Percentiles rank a stretch among this genome's conserved stretches.
phyloP scores from a whole-genome alignment of 768 basidiomycete genomes.

The Lactarius pseudohatsudake region DNA sequence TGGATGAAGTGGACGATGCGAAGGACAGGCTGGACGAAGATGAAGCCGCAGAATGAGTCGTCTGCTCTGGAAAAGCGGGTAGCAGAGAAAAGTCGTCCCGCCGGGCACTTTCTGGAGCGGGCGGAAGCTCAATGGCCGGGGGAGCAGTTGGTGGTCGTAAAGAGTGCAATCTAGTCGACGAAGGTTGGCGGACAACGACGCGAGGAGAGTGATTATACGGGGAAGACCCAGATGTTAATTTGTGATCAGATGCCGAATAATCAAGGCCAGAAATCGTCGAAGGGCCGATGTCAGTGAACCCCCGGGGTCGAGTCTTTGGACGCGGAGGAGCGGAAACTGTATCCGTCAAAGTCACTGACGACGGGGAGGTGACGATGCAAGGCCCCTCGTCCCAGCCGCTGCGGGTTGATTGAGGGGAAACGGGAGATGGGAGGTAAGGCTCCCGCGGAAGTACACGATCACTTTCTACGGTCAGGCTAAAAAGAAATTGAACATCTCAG shows the following conservation, averaged over 20 bases:
- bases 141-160: constrained; percentile 20
- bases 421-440: constrained; percentile 8
- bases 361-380: constrained; percentile 24
- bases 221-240: neutral
- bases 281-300: constrained; percentile 22
- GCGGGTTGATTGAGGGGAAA: constrained; percentile 14
- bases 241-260: constrained; percentile 6
- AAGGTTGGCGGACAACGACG: constrained; percentile 28
- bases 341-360: constrained; percentile 26
- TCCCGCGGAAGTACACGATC: constrained; percentile 25
- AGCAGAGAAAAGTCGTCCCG: constrained; percentile 13
- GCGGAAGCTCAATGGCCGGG: constrained; percentile 19
- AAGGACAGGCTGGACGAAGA: constrained; percentile 29
- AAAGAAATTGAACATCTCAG: neutral
- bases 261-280: constrained; percentile 9
- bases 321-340: neutral
- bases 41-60: constrained; percentile 19
- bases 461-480: constrained; percentile 26
- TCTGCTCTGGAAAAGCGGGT: constrained; percentile 19
- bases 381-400: constrained; percentile 4
- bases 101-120: constrained; percentile 18
- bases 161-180: constrained; percentile 19
- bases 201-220: constrained; percentile 19
- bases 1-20: constrained; percentile 26
- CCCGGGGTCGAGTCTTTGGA: constrained; percentile 22